Evolutionary conservation across 2,329 filamentous ascomycete genomes (phyloP).

Genomic region (Calonectria montana): DNA sequence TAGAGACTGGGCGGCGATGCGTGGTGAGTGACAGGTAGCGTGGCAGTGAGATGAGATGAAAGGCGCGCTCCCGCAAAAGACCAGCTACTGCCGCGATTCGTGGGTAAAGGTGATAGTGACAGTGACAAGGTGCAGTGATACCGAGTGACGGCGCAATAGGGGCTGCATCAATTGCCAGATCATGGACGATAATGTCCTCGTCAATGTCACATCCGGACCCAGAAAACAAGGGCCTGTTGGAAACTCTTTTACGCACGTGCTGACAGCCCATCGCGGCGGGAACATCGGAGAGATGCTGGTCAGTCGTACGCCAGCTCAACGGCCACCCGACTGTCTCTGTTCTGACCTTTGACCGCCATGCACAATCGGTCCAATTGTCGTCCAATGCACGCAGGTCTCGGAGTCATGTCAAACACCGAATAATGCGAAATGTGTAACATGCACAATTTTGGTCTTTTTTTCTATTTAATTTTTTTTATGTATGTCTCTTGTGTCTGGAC

Average conservation of each 20-base stretch:
- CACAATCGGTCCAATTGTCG: slow-evolving; percentile 8
- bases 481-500: not conserved
- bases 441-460: not conserved
- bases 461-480: too few relatives aligned
- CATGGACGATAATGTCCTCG: slow-evolving; percentile 8
- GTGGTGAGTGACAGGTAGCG: slow-evolving; percentile 12
- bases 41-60: slow-evolving; percentile 19
- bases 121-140: not conserved
- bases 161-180: slow-evolving; percentile 11
- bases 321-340: slow-evolving; percentile 3
- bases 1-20: not conserved
- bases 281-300: not conserved
- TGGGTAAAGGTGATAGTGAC: not conserved
- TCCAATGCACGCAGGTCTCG: not conserved
- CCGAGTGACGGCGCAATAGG: not conserved
- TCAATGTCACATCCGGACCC: slow-evolving; percentile 9
- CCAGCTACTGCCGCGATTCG: not conserved
- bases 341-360: not conserved
- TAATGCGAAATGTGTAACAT: not conserved
- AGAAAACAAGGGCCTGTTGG: not conserved
- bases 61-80: not conserved
- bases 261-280: not conserved
- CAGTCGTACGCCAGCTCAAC: not conserved
- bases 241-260: slow-evolving; percentile 25
- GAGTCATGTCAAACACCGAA: not conserved